Evolutionary conservation across 768 basidiomycete genomes (phyloP).

Genomic region (Mycena filopes): DNA sequence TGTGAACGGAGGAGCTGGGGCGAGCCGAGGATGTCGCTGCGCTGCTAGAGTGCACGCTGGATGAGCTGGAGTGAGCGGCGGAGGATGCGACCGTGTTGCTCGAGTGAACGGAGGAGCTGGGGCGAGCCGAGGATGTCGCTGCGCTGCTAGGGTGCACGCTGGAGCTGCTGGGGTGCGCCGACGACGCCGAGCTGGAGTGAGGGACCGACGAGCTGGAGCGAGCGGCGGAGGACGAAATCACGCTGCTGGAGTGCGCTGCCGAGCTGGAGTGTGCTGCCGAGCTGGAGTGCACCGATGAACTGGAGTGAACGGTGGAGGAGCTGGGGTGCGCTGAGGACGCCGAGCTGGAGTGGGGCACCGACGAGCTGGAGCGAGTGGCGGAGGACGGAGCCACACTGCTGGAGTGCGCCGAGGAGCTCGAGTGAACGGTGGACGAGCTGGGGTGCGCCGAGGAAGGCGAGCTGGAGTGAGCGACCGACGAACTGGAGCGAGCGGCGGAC

Average conservation of each 20-base stretch:
- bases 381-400: too few species aligned
- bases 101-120: too few species aligned
- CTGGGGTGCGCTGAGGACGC: neutral
- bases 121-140: too few species aligned
- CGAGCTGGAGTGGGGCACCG: neutral
- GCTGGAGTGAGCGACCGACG: neutral
- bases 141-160: too few species aligned
- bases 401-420: neutral
- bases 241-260: slow-evolving; percentile 4
- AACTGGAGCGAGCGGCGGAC: neutral
- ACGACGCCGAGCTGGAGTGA: neutral
- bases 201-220: neutral
- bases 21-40: neutral
- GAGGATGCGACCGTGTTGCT: too few species aligned
- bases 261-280: too few species aligned
- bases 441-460: neutral
- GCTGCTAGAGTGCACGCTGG: slow-evolving; percentile 8
- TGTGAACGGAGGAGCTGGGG: too few species aligned
- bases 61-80: neutral
- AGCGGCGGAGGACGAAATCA: too few species aligned
- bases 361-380: too few species aligned
- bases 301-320: neutral
- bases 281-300: too few species aligned
- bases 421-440: neutral
- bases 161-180: too few species aligned